Conservation (phyloP, 305 asterid species). For the Striga hermonthica region DNA sequence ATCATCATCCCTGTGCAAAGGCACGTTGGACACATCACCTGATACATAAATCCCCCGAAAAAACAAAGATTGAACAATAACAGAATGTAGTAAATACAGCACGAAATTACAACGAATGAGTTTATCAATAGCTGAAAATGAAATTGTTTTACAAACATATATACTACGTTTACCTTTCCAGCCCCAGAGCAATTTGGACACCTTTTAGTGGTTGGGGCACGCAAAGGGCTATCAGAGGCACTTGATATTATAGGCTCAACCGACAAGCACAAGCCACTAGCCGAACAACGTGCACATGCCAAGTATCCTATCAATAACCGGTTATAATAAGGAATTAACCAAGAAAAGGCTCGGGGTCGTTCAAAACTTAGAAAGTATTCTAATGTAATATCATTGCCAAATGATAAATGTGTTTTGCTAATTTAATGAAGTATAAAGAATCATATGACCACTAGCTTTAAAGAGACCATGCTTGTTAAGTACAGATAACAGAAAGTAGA, state of each 20-base stretch:
- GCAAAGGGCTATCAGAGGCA: conserved; percentile 43
- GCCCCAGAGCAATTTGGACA: conserved; percentile 84
- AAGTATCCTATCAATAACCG: conserved; percentile 56
- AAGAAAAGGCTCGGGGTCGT: not conserved
- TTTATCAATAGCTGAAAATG: not conserved
- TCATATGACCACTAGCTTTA: no score
- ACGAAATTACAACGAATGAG: not conserved
- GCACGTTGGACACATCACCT: conserved; percentile 98
- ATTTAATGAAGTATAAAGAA: no score
- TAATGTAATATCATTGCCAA: no score
- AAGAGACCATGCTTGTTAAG: no score
- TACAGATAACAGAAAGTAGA: no score
- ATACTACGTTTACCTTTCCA: conserved; percentile 61
- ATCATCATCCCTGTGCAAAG: conserved; percentile 90
- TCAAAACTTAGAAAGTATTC: not conserved
- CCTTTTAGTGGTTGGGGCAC: conserved; percentile 59
- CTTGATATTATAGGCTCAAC: conserved; percentile 49
- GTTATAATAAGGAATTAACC: not conserved
- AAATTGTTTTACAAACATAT: not conserved
- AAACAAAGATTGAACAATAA: not conserved
- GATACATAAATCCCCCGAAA: not conserved
- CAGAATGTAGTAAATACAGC: no score
- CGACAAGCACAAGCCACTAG: conserved; percentile 70
- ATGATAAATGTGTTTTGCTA: no score
- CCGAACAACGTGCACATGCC: conserved; percentile 88